Base-by-base conservation (phyloP, 2,329 filamentous ascomycete genomes). In the Penicillium sp. region DNA sequence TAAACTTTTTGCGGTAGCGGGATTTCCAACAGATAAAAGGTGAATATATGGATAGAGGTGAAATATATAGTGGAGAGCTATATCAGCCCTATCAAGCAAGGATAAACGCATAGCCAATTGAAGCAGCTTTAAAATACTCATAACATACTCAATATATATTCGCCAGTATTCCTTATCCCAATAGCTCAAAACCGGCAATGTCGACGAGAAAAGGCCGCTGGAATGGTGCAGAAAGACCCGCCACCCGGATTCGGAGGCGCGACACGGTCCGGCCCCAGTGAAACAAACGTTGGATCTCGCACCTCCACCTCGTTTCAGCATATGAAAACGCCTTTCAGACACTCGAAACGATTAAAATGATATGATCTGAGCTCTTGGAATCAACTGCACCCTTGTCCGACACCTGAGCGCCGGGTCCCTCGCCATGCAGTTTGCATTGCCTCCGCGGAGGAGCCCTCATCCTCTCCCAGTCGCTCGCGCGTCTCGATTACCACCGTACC, bases 381-480 rank as follows among this genome's bases (percentile, higher is more conserved):
- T 20, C 26, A 10, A n/a, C 34, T 34, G 22, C 27, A 24, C 39
- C 32, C 27, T 50, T 40, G 43, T 48, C 51, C 49, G 52, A 49
- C 50, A 51, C 42, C 34, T 41, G 29, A 46, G 46, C 45, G 55
- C 56, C 55, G 60, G 56, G 54, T 36, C 36, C 40, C 26, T 48
- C 37, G 36, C 47, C 58, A 93, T 95, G 89, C 90, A 95, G 69
- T 89, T 91, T 76, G 89, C 90, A 54, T 84, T 94, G 60, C 89
- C 89, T 45, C 81, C 88, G 62, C 85, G 89, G 69, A 95, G 91
- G 73, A 82, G 80, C 63, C 91, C 87, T 56, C 82, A 85, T 64
- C 8, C 24, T 26, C 81, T 83, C 56, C 83, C 85, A 24, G 91
- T 87, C 70, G 77, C 55, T 73, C 81, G 62, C 71, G 62, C 69